phyloP scores from a whole-genome alignment of 208 protist species.

The Entamoeba histolytica region DNA sequence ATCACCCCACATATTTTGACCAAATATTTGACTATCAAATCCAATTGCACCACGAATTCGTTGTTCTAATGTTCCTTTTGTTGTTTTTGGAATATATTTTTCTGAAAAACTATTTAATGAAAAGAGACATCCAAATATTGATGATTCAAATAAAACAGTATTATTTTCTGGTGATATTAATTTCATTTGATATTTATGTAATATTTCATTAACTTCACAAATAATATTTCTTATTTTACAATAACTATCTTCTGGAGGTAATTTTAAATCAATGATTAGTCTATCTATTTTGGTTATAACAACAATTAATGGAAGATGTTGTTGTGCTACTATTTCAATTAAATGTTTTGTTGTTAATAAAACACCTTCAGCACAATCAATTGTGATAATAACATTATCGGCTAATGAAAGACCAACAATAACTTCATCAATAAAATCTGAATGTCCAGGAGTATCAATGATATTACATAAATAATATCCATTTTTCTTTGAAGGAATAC shows the following conservation, averaged over 20 bases:
- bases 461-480: not conserved
- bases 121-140: not conserved
- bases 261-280: not conserved
- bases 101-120: not conserved
- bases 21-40: not conserved
- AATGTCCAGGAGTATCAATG: constrained; percentile 8
- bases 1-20: not conserved
- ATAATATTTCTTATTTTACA: not conserved
- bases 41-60: not conserved
- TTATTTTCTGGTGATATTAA: not conserved
- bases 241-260: not conserved
- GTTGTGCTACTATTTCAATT: not conserved
- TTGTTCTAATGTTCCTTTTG: not conserved
- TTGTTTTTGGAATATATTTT: not conserved
- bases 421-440: not conserved
- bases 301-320: not conserved
- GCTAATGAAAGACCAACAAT: not conserved
- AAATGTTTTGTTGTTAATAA: not conserved
- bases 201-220: not conserved
- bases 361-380: constrained; percentile 1
- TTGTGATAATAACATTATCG: not conserved
- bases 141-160: not conserved
- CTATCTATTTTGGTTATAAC: constrained; percentile 1
- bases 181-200: too few relatives aligned
- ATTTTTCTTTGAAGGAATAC: not conserved